phyloP scores from a whole-genome alignment of 192 early-diverging fungal species.

The Dissophora ornata region DNA sequence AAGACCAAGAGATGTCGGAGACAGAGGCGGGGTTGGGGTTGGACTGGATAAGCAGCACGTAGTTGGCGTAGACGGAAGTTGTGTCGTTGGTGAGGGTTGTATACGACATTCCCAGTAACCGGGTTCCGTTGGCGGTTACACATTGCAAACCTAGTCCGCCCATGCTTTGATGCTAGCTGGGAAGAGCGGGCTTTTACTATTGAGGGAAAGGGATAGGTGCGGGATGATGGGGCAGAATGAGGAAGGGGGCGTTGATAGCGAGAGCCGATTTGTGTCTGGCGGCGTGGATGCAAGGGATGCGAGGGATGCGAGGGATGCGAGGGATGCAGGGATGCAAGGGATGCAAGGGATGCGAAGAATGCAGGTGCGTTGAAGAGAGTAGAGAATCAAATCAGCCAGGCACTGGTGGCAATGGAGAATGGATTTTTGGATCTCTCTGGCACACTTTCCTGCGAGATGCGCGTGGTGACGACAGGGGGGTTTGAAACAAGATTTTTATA shows the following conservation, averaged over 20 bases:
- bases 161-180: background rate
- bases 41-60: slow-evolving; percentile 19
- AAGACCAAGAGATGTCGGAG: slow-evolving; percentile 17
- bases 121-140: slow-evolving; percentile 10
- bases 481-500: too few relatives aligned
- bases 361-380: too few relatives aligned
- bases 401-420: too few relatives aligned
- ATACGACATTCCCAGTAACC: slow-evolving; percentile 26
- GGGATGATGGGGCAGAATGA: slow-evolving; percentile 1
- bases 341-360: too few relatives aligned
- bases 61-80: background rate
- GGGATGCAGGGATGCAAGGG: too few relatives aligned
- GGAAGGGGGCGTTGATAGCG: background rate
- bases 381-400: too few relatives aligned
- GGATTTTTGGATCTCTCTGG: too few relatives aligned
- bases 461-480: too few relatives aligned
- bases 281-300: background rate
- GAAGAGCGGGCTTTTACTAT: too few relatives aligned
- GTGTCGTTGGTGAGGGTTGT: background rate
- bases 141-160: background rate
- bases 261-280: background rate
- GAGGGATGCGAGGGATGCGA: too few relatives aligned
- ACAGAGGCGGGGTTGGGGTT: slow-evolving; percentile 10
- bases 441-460: too few relatives aligned
- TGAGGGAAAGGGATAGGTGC: too few relatives aligned